Percentiles rank a stretch among this genome's conserved stretches.
Evolutionary conservation across 148 eudicot genomes (phyloP).

Genomic region (Oxyria digyna): DNA sequence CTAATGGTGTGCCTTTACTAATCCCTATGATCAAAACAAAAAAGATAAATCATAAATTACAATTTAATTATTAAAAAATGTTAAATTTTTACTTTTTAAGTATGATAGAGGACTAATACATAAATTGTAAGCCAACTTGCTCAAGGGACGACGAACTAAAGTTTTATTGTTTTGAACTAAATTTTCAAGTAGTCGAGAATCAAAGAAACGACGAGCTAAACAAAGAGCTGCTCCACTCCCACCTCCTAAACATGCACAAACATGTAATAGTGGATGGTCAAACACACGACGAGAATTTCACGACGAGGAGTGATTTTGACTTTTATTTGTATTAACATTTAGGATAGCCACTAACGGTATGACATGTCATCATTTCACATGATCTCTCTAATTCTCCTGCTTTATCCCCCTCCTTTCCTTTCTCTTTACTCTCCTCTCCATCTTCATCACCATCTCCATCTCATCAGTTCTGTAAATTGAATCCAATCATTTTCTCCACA

Average conservation of each 20-base stretch:
- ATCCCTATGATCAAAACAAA: too few relatives aligned
- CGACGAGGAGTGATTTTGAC: constrained; percentile 6
- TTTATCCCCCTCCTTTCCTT: background rate
- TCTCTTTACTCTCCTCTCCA: constrained; percentile 12
- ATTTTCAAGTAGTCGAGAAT: too few relatives aligned
- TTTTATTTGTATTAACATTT: background rate
- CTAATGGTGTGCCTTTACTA: too few relatives aligned
- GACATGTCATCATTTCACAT: constrained; percentile 29
- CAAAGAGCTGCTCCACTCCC: too few relatives aligned
- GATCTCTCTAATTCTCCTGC: constrained; percentile 11
- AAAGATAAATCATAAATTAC: too few relatives aligned
- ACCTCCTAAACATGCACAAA: constrained; percentile 3
- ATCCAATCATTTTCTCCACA: constrained; percentile 5
- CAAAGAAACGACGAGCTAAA: too few relatives aligned
- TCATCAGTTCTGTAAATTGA: background rate
- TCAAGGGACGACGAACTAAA: too few relatives aligned
- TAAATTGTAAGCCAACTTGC: too few relatives aligned
- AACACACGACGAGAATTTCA: constrained; percentile 4
- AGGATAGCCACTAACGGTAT: constrained; percentile 8
- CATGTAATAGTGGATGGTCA: constrained; percentile 10
- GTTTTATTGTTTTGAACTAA: too few relatives aligned
- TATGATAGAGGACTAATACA: too few relatives aligned
- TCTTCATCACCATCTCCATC: constrained; percentile 3
- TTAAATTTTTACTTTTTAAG: too few relatives aligned
- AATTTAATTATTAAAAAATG: too few relatives aligned